Evolutionary conservation across 495 filamentous ascomycete species (phyloP).

Genomic region (Podospora bellae-mahoneyi): DNA sequence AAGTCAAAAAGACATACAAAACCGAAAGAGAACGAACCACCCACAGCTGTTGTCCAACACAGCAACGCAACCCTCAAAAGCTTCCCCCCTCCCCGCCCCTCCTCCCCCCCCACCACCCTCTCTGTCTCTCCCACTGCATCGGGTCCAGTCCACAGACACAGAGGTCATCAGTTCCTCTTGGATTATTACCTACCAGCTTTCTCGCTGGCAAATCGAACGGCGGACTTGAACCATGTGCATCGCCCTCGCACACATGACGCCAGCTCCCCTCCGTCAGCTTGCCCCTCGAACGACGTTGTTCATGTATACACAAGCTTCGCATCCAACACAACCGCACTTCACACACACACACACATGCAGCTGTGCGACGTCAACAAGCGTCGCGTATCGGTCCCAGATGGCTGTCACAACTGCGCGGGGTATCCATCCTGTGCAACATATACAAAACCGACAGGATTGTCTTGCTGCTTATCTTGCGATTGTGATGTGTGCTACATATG

Average conservation of each 20-base stretch:
- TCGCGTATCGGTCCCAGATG: background rate
- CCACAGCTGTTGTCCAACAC: background rate
- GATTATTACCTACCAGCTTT: background rate
- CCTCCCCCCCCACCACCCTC: too few species aligned
- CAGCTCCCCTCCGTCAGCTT: background rate
- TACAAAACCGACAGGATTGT: background rate
- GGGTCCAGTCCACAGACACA: background rate
- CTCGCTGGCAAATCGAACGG: background rate
- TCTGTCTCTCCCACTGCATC: background rate
- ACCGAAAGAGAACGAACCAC: too few species aligned
- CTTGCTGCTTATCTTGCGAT: background rate
- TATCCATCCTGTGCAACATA: background rate
- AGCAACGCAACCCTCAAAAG: background rate
- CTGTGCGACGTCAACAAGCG: background rate
- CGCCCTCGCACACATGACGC: conserved; percentile 1
- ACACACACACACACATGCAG: background rate
- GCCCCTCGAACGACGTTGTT: background rate
- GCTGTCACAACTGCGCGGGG: background rate
- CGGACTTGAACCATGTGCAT: background rate
- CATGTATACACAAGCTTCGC: background rate
- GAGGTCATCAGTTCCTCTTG: too few species aligned
- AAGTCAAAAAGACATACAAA: too few species aligned
- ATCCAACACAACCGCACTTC: background rate
- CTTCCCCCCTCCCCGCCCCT: background rate
- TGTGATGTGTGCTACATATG: background rate